Evolutionary conservation across 306 rosid species (phyloP), one percentile per base, ranked within the genome.

Genomic region (Citrullus colocynthis): DNA sequence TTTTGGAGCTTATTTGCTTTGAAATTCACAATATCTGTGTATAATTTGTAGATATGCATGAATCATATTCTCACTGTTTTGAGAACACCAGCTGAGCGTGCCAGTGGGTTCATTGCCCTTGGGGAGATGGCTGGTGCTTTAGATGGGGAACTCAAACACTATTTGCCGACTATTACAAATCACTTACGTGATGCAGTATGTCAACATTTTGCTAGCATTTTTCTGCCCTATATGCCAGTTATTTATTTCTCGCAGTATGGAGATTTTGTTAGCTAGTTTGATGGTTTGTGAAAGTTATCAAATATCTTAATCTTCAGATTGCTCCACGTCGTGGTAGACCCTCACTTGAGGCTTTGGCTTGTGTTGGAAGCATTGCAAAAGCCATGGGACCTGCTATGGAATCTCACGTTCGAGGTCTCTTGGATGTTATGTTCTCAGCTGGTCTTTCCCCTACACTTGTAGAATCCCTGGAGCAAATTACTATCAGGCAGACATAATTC

Each of bases 121-220:
- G 99, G 99, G 79, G 99, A 95, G 91, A 95, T 95, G 97, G 99
- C 99, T 76, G 96, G 92, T 80, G 99, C 99, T 24, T 84, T 95
- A 89, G 97, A 92, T 81, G 97, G 97, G 85, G 99, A 92, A 80
- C 97, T 95, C 18, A 75, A 87, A 71, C 78, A 83, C 85, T 95
- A 95, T 88, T 91, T 95, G 93, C 97, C 97, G 81, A 89, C 89
- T 78, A 95, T 95, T 45, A 86, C 87, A 37, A 57, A 86, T 83
- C 99, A 91, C 86, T 85, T 95, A 80, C 99, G 96, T 59, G 99
- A 95, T 41, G 97, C 99, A 58, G 99, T 95, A 90, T 86, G 92
- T 85, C 79, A 79, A 63, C 76, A 60, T 54, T 20, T 65, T 66
- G 24, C 60, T 84, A 66, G 42, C 24, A 30, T 48, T 49, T 83